Evolutionary conservation across 148 eudicot species (phyloP), one percentile per base, ranked within the genome.

Genomic region (Rhododendron mucronatum): DNA sequence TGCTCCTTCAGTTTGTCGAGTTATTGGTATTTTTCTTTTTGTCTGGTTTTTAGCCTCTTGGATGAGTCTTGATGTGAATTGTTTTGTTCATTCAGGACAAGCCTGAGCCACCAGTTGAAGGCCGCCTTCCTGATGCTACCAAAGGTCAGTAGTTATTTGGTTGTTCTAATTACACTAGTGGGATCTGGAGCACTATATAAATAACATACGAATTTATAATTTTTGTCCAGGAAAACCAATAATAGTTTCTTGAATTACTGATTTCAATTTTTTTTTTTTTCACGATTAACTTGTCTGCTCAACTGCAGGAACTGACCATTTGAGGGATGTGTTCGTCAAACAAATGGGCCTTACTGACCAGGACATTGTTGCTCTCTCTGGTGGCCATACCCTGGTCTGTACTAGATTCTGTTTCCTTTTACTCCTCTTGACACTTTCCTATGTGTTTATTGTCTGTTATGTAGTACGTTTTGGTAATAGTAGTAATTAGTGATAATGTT

Each of bases 321-420:
- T 96, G 86, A 95, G 99, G 88, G 92, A 94, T 67, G 99, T 96
- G 23, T 96, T 96, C 80, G 61, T 89, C 28, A 94, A 93, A 84
- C 95, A 93, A 85, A 96, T 96, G 99, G 99, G 99, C 77, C 97
- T 96, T n/a, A 71, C 84, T 79, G 99, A 96, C 89, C 88, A 92
- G 88, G 99, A 96, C 90, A 96, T 95, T 86, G 99, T 95, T 86
- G 94, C 95, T 65, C 97, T 96, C 50, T 96, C 99, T 89, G 99
- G 99, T 78, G 99, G 88, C 85, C 99, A 96, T 89, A 96, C 99
- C 80, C 89, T 96, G 99, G 99, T 96, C 61, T 73, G 92, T 86
- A 82, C 13, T 53, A 13, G 20, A 1, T 44, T 28, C 18, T 71
- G 76, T 71, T 71, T 71, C 39, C 67, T 76, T 45, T 12, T 63